Base-by-base conservation (phyloP, 805 yeast genomes). In the Yarrowia yakushimensis region DNA sequence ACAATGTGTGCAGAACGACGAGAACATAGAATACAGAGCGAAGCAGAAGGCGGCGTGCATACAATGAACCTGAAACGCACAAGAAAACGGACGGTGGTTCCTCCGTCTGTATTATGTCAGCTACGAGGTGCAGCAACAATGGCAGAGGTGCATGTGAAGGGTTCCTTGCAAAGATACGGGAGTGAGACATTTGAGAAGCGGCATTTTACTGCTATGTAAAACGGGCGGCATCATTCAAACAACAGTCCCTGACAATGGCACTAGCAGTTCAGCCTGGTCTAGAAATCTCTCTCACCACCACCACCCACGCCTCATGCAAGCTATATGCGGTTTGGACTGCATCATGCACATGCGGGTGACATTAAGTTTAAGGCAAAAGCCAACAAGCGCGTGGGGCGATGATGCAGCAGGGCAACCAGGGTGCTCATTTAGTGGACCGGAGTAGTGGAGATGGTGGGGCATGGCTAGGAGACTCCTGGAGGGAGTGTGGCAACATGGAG, bases 321-420 rank as follows among this genome's bases (percentile, higher is more conserved):
- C 28, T 28, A 22, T 6, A 22, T 33, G 27, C 50, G 50, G 33
- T 27, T 45, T 20, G 36, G 52, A 36, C 27, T 30, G 52, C 50
- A 43, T 33, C 34, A 46, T 46, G 50, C 50, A 20, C n/a, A 37
- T 37, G 54, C 36, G 37, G n/a, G 48, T 28, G 2, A 25, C 22
- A 17, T 18, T 9, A 8, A 17, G 27, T 30, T 15, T 31, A 22
- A 18, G 54, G 13, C 37, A 30, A 48, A 48, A 11, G 6, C 15
- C 7, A 11, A 31, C 31, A 31, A 31, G 55, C 55, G 55, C 54
- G 25, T 30, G 37, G 25, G 54, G 54, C 27, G 55, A 48, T 48
- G 55, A 45, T 45, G 50, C 50, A 45, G 52, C 12, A 36, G 52
- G 34, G 36, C 52, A 30, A 45, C 27, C 27, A 12, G 36, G 31